These are phyloP conservation scores for Ilex aquifolium DNA, from an alignment of 257 asterid genomes.

Conservation along the genomic window DNA sequence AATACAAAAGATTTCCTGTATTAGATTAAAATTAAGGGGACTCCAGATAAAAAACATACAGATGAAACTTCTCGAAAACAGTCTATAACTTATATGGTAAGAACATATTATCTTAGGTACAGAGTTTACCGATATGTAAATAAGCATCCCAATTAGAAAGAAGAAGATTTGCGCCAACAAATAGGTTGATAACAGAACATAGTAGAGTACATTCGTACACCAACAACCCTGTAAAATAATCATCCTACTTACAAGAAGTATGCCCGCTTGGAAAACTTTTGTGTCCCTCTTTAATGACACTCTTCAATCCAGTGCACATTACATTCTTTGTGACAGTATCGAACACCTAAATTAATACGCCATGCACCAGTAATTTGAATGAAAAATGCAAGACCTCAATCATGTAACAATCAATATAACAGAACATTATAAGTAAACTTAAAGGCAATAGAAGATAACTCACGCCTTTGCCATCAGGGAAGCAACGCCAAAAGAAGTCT, in stretches of 20 bases:
- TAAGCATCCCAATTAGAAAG: too few relatives aligned
- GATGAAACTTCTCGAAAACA: too few relatives aligned
- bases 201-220: neutral
- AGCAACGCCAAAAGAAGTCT: constrained; percentile 97
- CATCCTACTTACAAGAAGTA: constrained; percentile 68
- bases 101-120: too few relatives aligned
- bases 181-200: neutral
- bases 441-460: constrained; percentile 19
- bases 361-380: constrained; percentile 11
- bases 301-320: constrained; percentile 67
- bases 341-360: constrained; percentile 53
- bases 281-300: constrained; percentile 83
- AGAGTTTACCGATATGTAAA: too few relatives aligned
- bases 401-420: neutral
- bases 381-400: neutral
- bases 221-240: neutral
- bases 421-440: neutral
- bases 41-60: too few relatives aligned
- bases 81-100: too few relatives aligned
- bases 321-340: constrained; percentile 74
- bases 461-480: constrained; percentile 89
- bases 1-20: too few relatives aligned
- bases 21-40: too few relatives aligned
- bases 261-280: constrained; percentile 98
- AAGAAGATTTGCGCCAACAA: too few relatives aligned